A percentile compares a stretch with the other conserved stretches of the same genome.
Conservation (phyloP, 257 asterid genomes). For the Scutellaria minor region DNA sequence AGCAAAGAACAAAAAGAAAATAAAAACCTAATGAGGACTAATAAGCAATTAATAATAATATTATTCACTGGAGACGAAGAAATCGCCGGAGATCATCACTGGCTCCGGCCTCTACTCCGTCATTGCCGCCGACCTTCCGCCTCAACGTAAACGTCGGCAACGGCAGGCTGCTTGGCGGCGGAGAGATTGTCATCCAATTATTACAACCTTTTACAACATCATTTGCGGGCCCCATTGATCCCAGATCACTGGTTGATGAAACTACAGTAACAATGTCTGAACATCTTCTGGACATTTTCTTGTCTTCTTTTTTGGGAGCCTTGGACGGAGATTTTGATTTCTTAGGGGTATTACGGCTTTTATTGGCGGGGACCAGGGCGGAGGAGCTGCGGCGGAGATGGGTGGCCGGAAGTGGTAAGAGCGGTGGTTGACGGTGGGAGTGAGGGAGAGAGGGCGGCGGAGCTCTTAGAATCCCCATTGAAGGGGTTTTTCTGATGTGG, state of each 20-base stretch:
- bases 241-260: constrained; percentile 18
- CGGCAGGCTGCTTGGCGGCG: constrained; percentile 95
- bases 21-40: too few relatives aligned
- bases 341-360: constrained; percentile 29
- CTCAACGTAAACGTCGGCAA: constrained; percentile 76
- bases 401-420: constrained; percentile 52
- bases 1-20: too few relatives aligned
- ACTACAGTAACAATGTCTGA: neutral
- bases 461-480: constrained; percentile 48
- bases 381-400: constrained; percentile 33
- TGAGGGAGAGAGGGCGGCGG: constrained; percentile 43
- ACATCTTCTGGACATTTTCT: constrained; percentile 6
- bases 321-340: constrained; percentile 28
- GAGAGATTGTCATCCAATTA: constrained; percentile 36
- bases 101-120: constrained; percentile 52
- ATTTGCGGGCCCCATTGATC: constrained; percentile 26
- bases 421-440: constrained; percentile 47
- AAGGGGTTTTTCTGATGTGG: constrained; percentile 32
- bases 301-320: constrained; percentile 38
- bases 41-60: too few relatives aligned
- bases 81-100: constrained; percentile 56
- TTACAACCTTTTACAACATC: constrained; percentile 5
- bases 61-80: constrained; percentile 41
- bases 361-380: constrained; percentile 18
- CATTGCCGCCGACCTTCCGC: constrained; percentile 63